phyloP scores from a whole-genome alignment of 495 filamentous ascomycete species.

The Podospora pseudopauciseta region DNA sequence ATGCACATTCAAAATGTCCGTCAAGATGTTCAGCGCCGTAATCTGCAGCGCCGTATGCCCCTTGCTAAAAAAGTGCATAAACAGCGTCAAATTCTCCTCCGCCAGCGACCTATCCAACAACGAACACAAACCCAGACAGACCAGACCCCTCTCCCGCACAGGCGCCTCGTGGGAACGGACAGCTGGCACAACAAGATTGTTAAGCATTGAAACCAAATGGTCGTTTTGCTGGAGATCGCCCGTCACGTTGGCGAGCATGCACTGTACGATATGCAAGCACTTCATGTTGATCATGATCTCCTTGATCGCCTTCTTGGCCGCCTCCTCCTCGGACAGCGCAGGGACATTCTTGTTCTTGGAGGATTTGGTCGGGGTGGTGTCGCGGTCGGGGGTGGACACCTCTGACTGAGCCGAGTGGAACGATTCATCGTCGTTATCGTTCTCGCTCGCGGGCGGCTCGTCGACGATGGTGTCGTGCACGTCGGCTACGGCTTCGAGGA shows the following conservation, averaged over 20 bases:
- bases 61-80: constrained; percentile 93
- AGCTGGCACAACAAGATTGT: constrained; percentile 93
- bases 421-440: constrained; percentile 68
- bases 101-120: constrained; percentile 88
- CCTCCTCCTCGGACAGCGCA: constrained; percentile 65
- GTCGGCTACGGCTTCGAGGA: constrained; percentile 90
- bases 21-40: constrained; percentile 86
- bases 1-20: constrained; percentile 86
- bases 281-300: constrained; percentile 98
- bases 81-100: constrained; percentile 87
- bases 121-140: constrained; percentile 86
- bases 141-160: constrained; percentile 82
- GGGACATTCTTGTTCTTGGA: constrained; percentile 36
- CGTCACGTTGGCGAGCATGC: constrained; percentile 89
- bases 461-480: constrained; percentile 86
- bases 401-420: constrained; percentile 90
- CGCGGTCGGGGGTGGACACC: constrained; percentile 52
- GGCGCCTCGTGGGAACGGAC: constrained; percentile 90
- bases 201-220: constrained; percentile 88
- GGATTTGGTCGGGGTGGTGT: constrained; percentile 51
- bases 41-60: constrained; percentile 86
- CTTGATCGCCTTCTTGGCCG: constrained; percentile 73
- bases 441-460: constrained; percentile 34
- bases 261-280: constrained; percentile 94
- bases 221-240: constrained; percentile 81